These are phyloP conservation scores for Otatea glauca DNA, from an alignment of 176 grass and related monocot species.

Conservation along the genomic window DNA sequence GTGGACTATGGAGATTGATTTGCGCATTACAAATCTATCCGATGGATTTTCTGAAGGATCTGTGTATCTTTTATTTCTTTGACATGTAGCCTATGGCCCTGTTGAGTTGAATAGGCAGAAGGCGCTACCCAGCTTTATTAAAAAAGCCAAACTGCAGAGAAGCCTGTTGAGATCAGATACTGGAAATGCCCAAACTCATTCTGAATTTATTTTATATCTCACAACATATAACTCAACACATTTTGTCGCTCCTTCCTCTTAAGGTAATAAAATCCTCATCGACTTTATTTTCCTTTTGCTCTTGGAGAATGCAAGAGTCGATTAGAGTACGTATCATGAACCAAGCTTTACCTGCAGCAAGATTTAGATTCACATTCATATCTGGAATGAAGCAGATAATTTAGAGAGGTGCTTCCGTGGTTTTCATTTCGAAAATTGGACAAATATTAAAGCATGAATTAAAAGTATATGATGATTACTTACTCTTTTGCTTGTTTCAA, in stretches of 20 bases:
- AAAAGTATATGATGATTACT: too few relatives aligned
- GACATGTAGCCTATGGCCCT: neutral
- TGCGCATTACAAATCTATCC: neutral
- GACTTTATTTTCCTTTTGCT: neutral
- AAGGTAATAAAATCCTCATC: slow-evolving; percentile 16
- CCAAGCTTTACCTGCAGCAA: neutral
- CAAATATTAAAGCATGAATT: too few relatives aligned
- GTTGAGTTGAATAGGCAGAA: slow-evolving; percentile 1
- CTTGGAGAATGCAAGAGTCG: neutral
- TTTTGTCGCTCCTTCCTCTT: neutral
- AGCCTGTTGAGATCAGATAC: neutral
- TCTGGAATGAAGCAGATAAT: neutral
- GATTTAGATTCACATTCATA: neutral
- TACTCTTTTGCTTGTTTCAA: too few relatives aligned
- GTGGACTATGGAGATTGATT: neutral
- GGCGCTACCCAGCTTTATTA: neutral
- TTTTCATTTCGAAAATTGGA: too few relatives aligned
- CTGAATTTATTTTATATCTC: slow-evolving; percentile 5
- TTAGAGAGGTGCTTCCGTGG: too few relatives aligned
- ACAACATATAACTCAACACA: slow-evolving; percentile 5
- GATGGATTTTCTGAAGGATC: slow-evolving; percentile 7
- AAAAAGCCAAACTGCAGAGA: neutral
- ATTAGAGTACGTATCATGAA: neutral
- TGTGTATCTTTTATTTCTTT: neutral
- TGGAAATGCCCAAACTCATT: neutral